phyloP scores from a whole-genome alignment of 306 rosid species.

The Trifolium fragiferum region DNA sequence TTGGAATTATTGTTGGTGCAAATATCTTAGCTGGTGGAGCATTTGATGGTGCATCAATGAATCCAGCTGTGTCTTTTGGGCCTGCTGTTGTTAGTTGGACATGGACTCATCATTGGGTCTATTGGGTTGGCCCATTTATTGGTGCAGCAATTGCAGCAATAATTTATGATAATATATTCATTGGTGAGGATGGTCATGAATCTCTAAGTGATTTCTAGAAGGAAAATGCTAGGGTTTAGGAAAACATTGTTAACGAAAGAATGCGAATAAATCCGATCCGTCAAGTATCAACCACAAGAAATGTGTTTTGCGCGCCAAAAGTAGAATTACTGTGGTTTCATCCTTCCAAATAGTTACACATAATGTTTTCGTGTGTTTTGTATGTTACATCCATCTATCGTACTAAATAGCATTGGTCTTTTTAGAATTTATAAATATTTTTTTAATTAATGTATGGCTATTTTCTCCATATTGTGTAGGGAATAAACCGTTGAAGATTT shows the following conservation, averaged over 20 bases:
- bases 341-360: not conserved
- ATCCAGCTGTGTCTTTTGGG: conserved; percentile 83
- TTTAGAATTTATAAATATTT: not conserved
- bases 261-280: not conserved
- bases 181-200: conserved; percentile 59
- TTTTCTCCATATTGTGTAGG: conserved; percentile 14
- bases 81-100: conserved; percentile 74
- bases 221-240: not conserved
- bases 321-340: not conserved
- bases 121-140: conserved; percentile 70
- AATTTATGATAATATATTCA: conserved; percentile 70
- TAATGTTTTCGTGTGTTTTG: not conserved
- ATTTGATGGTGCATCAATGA: conserved; percentile 89
- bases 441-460: not conserved
- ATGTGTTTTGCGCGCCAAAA: not conserved
- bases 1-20: conserved; percentile 83
- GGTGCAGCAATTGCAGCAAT: conserved; percentile 73
- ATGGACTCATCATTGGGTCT: conserved; percentile 79
- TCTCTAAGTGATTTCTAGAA: conserved; percentile 60
- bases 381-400: too few species aligned
- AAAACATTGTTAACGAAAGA: not conserved
- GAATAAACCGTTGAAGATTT: conserved; percentile 38
- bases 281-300: not conserved
- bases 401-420: not conserved
- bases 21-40: conserved; percentile 86